phyloP scores from a whole-genome alignment of 2,329 filamentous ascomycete genomes.

The Trichoderma pleuroti region DNA sequence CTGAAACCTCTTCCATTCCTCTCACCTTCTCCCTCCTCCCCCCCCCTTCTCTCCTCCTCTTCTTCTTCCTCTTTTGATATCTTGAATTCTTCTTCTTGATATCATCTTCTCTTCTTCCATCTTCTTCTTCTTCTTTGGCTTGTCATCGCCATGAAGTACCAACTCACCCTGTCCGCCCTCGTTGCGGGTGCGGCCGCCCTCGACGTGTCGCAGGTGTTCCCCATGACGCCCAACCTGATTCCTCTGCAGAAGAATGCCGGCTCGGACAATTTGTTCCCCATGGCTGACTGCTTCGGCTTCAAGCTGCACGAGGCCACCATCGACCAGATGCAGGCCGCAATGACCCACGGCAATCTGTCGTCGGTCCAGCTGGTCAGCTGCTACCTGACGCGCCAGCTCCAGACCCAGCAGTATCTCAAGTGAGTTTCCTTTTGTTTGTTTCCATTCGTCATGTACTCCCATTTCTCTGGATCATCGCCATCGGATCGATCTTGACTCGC shows the following conservation, averaged over 20 bases:
- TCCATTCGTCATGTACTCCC: not conserved
- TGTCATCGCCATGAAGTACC: constrained; percentile 24
- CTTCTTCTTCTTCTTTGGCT: not conserved
- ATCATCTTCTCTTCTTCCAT: not conserved
- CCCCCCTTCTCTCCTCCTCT: not conserved
- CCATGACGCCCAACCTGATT: constrained; percentile 29
- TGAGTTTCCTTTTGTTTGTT: constrained; percentile 27
- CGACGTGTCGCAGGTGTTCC: constrained; percentile 13
- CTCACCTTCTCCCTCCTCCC: not conserved
- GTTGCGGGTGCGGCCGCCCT: constrained; percentile 18
- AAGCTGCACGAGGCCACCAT: constrained; percentile 66
- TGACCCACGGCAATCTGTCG: constrained; percentile 53
- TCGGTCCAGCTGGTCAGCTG: constrained; percentile 58
- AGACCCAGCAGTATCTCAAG: constrained; percentile 64
- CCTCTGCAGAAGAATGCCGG: constrained; percentile 37
- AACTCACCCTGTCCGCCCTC: constrained; percentile 25
- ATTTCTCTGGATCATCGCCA: not conserved
- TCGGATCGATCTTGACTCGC: not conserved
- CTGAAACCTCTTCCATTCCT: not conserved
- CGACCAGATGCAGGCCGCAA: constrained; percentile 59
- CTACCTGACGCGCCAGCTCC: constrained; percentile 58
- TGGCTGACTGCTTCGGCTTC: constrained; percentile 59
- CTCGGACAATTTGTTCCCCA: constrained; percentile 51
- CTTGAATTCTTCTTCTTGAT: not conserved
- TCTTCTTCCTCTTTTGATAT: not conserved